Conservation (phyloP, 2,329 filamentous ascomycete species). For the Didymella pinodella region DNA sequence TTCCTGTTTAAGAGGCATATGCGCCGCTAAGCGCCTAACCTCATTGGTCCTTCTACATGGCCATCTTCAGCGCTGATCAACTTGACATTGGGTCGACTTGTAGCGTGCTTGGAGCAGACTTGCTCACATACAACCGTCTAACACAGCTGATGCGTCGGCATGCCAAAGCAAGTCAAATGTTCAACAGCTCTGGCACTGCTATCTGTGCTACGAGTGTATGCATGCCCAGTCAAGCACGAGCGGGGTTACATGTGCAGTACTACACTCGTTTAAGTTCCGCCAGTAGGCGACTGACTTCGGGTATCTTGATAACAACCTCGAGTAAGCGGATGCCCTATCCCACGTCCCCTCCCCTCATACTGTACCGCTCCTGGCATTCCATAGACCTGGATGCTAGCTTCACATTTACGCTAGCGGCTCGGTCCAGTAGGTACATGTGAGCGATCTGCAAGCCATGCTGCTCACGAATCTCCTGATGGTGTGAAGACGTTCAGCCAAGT, state of each 20-base stretch:
- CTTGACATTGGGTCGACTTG: neutral
- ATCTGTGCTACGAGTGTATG: neutral
- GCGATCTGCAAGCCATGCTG: conserved; percentile 17
- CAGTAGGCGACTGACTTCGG: conserved; percentile 4
- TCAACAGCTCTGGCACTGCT: neutral
- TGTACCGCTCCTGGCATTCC: conserved; percentile 5
- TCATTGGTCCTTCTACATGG: neutral
- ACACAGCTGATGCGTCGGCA: no score
- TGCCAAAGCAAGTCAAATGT: neutral
- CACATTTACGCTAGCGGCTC: conserved; percentile 5
- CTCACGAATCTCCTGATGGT: conserved; percentile 13
- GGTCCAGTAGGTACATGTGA: conserved; percentile 13
- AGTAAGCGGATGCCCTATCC: conserved; percentile 15
- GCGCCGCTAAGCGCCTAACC: neutral
- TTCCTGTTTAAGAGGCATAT: neutral
- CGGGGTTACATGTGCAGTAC: conserved; percentile 22
- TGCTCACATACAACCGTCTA: neutral
- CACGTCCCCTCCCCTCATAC: conserved; percentile 4
- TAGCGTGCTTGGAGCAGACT: neutral
- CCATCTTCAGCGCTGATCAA: neutral
- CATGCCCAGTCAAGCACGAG: conserved; percentile 18
- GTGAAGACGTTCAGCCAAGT: neutral
- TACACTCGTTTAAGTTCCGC: conserved; percentile 8
- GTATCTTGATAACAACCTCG: conserved; percentile 15
- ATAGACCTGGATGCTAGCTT: neutral